Conservation (phyloP, 78 protist genomes). For the Salpingoeca rosetta region DNA sequence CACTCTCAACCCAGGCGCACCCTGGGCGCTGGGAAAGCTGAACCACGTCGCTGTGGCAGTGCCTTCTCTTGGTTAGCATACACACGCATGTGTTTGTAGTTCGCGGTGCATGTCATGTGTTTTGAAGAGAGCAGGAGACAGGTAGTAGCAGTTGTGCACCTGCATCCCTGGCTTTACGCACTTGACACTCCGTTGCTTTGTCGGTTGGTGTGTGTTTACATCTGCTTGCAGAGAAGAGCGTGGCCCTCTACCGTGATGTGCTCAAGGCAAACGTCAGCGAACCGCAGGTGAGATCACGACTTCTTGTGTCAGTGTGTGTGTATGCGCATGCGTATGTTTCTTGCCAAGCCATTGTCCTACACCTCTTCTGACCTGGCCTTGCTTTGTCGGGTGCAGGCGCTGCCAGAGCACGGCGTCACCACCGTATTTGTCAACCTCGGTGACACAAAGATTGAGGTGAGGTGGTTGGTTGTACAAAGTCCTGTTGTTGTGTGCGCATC, state of each 20-base stretch:
- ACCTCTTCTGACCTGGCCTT: background rate
- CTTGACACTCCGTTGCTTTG: too few relatives aligned
- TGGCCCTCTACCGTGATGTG: conserved; percentile 52
- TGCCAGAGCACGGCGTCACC: conserved; percentile 84
- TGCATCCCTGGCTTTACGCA: too few relatives aligned
- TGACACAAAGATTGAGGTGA: conserved; percentile 78
- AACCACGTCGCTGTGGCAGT: conserved; percentile 90
- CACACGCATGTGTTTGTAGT: too few relatives aligned
- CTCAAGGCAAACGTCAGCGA: conserved; percentile 71
- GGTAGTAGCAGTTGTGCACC: too few relatives aligned
- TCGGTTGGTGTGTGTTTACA: too few relatives aligned
- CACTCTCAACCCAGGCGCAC: too few relatives aligned
- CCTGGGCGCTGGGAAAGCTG: conserved; percentile 63
- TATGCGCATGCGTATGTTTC: background rate
- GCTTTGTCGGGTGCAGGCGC: conserved; percentile 16
- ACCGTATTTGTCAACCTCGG: conserved; percentile 74
- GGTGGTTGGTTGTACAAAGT: too few relatives aligned
- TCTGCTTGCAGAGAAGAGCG: conserved; percentile 35
- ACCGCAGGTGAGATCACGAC: conserved; percentile 30
- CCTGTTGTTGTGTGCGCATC: too few relatives aligned
- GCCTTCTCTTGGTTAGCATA: conserved; percentile 66
- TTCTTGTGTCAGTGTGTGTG: too few relatives aligned
- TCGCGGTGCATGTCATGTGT: too few relatives aligned
- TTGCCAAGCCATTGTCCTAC: background rate
- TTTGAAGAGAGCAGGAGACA: too few relatives aligned